Conservation (phyloP, 2,329 filamentous ascomycete species). For the Xylaria sp. region DNA sequence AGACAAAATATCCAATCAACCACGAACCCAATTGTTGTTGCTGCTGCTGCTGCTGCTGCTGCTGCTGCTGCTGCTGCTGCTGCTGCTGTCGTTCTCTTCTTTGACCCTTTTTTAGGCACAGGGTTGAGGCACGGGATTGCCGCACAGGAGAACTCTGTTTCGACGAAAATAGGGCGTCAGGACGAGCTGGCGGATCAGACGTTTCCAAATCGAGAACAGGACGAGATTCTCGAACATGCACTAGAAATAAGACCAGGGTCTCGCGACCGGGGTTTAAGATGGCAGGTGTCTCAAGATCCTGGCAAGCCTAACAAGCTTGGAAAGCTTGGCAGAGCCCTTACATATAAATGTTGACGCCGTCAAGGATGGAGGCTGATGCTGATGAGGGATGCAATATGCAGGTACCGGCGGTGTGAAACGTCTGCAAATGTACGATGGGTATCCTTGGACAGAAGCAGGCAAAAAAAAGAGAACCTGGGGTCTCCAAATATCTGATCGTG, state of each 20-base stretch:
- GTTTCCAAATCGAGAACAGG: constrained; percentile 23
- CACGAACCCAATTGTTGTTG: neutral
- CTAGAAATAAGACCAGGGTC: constrained; percentile 16
- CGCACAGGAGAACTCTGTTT: constrained; percentile 11
- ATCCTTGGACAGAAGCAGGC: neutral
- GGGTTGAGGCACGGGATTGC: neutral
- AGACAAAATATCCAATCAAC: neutral
- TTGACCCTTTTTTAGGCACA: neutral
- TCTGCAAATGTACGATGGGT: neutral
- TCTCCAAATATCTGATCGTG: neutral
- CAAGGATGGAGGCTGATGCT: constrained; percentile 11
- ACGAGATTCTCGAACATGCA: constrained; percentile 16
- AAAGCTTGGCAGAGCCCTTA: constrained; percentile 11
- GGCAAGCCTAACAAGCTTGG: neutral
- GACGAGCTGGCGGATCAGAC: constrained; percentile 15
- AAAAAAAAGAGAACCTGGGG: neutral
- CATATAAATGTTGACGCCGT: constrained; percentile 14
- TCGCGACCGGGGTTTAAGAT: constrained; percentile 21
- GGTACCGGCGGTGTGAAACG: constrained; percentile 17
- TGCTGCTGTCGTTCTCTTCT: neutral
- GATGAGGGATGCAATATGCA: constrained; percentile 14
- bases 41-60: too few species aligned
- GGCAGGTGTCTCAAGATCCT: constrained; percentile 31
- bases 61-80: too few species aligned
- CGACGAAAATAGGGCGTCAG: constrained; percentile 19